phyloP scores from a whole-genome alignment of 768 basidiomycete genomes.

The Myochromella boudieri region DNA sequence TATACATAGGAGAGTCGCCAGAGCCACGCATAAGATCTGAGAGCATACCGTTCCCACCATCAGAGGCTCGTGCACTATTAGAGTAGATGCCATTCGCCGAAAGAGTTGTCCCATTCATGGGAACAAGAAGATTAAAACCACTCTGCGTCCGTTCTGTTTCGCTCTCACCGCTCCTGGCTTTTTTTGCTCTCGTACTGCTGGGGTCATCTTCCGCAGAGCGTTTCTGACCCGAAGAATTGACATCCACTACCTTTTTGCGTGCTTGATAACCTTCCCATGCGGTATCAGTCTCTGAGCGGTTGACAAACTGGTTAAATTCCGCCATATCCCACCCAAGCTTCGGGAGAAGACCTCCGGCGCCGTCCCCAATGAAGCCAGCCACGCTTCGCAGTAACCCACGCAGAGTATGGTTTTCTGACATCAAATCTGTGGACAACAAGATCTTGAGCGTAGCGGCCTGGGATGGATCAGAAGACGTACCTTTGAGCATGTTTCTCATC shows the following conservation, averaged over 20 bases:
- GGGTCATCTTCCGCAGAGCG: conserved; percentile 54
- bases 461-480: conserved; percentile 31
- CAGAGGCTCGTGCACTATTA: conserved; percentile 39
- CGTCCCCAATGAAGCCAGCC: conserved; percentile 83
- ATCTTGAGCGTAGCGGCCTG: background rate
- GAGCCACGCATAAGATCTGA: conserved; percentile 57
- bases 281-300: conserved; percentile 88
- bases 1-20: conserved; percentile 62
- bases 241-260: conserved; percentile 51
- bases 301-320: conserved; percentile 81
- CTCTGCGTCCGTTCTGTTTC: conserved; percentile 38
- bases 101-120: conserved; percentile 42
- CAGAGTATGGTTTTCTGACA: conserved; percentile 86
- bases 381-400: conserved; percentile 77
- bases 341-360: conserved; percentile 72
- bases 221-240: conserved; percentile 40
- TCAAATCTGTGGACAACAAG: conserved; percentile 54
- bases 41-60: conserved; percentile 49
- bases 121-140: conserved; percentile 57
- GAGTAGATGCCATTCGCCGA: conserved; percentile 47
- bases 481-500: conserved; percentile 80
- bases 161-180: conserved; percentile 43
- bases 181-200: conserved; percentile 45
- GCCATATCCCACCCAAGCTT: conserved; percentile 77
- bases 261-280: conserved; percentile 87